A percentile compares a stretch with the other conserved stretches of the same genome.
These are phyloP conservation scores for Acacia crassicarpa DNA, from an alignment of 306 rosid species.

Conservation along the genomic window DNA sequence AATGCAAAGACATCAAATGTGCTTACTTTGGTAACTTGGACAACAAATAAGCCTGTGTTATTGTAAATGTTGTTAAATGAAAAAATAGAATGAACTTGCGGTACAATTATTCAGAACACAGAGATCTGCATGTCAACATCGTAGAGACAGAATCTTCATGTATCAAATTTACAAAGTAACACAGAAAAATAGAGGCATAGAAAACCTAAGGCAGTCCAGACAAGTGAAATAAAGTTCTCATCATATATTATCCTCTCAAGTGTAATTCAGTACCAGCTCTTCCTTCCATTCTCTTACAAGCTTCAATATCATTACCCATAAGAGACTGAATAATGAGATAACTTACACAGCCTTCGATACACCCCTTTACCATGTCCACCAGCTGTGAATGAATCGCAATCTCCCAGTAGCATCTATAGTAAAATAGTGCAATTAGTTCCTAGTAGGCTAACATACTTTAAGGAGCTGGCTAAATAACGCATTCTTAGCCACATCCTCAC, in stretches of 20 bases:
- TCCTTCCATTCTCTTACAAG: constrained; percentile 17
- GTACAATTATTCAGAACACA: constrained; percentile 64
- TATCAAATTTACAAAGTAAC: neutral
- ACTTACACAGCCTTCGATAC: constrained; percentile 85
- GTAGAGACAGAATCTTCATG: constrained; percentile 32
- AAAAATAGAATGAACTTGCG: constrained; percentile 71
- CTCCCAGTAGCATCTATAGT: constrained; percentile 77
- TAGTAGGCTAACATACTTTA: constrained; percentile 6
- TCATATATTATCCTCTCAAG: neutral
- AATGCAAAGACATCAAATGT: constrained; percentile 22
- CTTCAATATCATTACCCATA: constrained; percentile 11
- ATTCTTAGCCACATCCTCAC: constrained; percentile 8
- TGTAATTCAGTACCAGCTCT: constrained; percentile 1
- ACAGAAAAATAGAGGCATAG: neutral
- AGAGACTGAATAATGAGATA: constrained; percentile 23
- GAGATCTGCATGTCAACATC: constrained; percentile 52
- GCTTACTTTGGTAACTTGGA: constrained; percentile 87
- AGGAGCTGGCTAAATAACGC: constrained; percentile 20
- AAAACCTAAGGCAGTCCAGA: constrained; percentile 9
- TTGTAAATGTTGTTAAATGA: constrained; percentile 87
- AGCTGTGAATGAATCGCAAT: constrained; percentile 85
- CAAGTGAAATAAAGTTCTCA: neutral
- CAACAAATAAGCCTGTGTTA: constrained; percentile 76
- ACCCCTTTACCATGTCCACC: constrained; percentile 97
- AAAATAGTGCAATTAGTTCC: constrained; percentile 30